phyloP scores from a whole-genome alignment of 176 grass and related monocot genomes.

The Tillandsia fasciculata region DNA sequence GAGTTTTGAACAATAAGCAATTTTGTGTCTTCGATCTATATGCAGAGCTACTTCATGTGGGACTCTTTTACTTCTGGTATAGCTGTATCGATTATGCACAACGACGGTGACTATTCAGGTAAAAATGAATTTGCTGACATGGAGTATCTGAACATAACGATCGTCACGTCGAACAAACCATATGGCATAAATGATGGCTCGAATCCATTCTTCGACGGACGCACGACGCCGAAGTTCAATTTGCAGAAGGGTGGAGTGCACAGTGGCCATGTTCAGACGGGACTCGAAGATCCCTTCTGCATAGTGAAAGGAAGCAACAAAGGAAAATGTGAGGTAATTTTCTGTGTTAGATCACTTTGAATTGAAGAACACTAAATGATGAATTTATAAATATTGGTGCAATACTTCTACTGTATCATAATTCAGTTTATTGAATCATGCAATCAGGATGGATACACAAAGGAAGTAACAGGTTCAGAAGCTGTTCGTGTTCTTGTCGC shows the following conservation, averaged over 20 bases:
- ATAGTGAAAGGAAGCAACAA: constrained; percentile 23
- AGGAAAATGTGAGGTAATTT: constrained; percentile 52
- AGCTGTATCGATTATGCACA: constrained; percentile 44
- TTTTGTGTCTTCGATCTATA: neutral
- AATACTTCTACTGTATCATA: neutral
- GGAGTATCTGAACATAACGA: constrained; percentile 52
- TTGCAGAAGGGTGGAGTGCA: constrained; percentile 41
- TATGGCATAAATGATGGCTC: constrained; percentile 51
- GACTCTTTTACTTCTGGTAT: constrained; percentile 60
- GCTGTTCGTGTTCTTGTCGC: constrained; percentile 42
- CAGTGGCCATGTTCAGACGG: constrained; percentile 66
- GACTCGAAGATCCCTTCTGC: constrained; percentile 43
- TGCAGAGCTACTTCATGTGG: constrained; percentile 67
- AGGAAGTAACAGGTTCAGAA: constrained; percentile 44
- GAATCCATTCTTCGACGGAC: constrained; percentile 58
- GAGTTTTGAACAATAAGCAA: neutral
- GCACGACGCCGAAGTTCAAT: constrained; percentile 32
- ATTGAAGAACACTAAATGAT: neutral
- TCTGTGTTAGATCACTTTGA: neutral
- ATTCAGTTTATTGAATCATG: neutral
- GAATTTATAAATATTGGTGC: neutral
- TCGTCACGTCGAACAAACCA: constrained; percentile 58
- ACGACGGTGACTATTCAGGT: constrained; percentile 21
- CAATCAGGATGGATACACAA: constrained; percentile 73
- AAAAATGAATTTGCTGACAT: constrained; percentile 57